Percentiles rank a stretch among this genome's conserved stretches.
Evolutionary conservation across 768 basidiomycete species (phyloP).

Genomic region (Trametes elegans): DNA sequence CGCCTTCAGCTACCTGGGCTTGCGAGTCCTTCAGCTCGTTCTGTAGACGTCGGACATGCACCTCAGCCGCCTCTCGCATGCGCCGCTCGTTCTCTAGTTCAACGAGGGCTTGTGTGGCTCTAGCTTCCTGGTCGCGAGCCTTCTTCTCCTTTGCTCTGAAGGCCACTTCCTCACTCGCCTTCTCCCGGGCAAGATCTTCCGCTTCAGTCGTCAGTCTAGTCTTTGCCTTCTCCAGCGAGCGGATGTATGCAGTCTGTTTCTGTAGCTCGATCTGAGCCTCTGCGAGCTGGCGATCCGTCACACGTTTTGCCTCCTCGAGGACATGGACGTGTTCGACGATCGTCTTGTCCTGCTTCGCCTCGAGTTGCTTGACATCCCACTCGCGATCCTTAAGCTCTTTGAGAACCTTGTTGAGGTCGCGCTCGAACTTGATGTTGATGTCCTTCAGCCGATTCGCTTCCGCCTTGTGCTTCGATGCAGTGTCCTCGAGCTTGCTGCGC

Average conservation of each 20-base stretch:
- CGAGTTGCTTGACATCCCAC: slow-evolving; percentile 83
- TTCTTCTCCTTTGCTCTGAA: slow-evolving; percentile 70
- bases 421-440: slow-evolving; percentile 66
- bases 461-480: slow-evolving; percentile 56
- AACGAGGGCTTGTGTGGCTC: slow-evolving; percentile 49
- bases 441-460: slow-evolving; percentile 72
- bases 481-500: slow-evolving; percentile 73
- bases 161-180: slow-evolving; percentile 65
- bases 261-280: slow-evolving; percentile 79
- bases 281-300: slow-evolving; percentile 87
- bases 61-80: slow-evolving; percentile 63
- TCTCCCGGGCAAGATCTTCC: slow-evolving; percentile 77
- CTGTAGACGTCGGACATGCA: slow-evolving; percentile 58
- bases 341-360: slow-evolving; percentile 92
- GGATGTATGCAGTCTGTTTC: slow-evolving; percentile 71
- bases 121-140: slow-evolving; percentile 58
- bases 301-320: slow-evolving; percentile 90
- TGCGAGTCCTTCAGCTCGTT: slow-evolving; percentile 55
- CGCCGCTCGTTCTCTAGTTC: slow-evolving; percentile 68
- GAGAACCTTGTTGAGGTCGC: slow-evolving; percentile 78
- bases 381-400: slow-evolving; percentile 78
- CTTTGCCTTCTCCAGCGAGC: slow-evolving; percentile 84
- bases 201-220: slow-evolving; percentile 70
- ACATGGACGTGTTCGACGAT: slow-evolving; percentile 98
- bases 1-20: slow-evolving; percentile 55